Conservation (phyloP, 2,329 filamentous ascomycete genomes). For the Cercospora brassicicola region DNA sequence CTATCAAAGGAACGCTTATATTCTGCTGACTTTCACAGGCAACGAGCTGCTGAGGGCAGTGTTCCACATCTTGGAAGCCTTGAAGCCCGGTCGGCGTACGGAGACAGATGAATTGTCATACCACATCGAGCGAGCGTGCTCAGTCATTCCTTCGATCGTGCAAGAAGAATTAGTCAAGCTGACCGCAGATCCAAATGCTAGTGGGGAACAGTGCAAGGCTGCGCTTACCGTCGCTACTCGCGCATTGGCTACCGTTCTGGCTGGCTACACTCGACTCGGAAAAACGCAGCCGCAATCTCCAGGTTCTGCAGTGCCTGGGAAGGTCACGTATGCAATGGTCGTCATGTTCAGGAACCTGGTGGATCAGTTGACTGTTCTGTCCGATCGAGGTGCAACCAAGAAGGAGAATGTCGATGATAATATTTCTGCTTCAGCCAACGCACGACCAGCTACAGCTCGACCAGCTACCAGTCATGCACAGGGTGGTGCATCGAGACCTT, state of each 20-base stretch:
- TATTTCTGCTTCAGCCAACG: neutral
- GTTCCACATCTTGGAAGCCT: slow-evolving; percentile 31
- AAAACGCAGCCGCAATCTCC: slow-evolving; percentile 10
- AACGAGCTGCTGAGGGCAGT: slow-evolving; percentile 33
- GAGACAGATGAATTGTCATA: slow-evolving; percentile 30
- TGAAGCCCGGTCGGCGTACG: slow-evolving; percentile 23
- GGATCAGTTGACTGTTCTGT: slow-evolving; percentile 28
- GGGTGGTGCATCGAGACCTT: neutral
- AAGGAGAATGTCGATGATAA: neutral
- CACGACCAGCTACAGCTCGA: slow-evolving; percentile 4
- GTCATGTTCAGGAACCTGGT: slow-evolving; percentile 44
- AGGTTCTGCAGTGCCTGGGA: slow-evolving; percentile 22
- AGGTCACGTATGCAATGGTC: slow-evolving; percentile 35
- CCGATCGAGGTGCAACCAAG: slow-evolving; percentile 27
- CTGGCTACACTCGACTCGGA: slow-evolving; percentile 28
- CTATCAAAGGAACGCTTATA: neutral
- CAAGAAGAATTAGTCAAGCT: slow-evolving; percentile 19
- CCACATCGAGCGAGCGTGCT: slow-evolving; percentile 31
- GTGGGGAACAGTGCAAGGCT: slow-evolving; percentile 18
- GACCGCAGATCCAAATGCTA: slow-evolving; percentile 1
- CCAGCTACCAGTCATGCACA: neutral
- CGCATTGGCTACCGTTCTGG: slow-evolving; percentile 28
- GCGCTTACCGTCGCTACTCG: slow-evolving; percentile 29
- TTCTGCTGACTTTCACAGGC: slow-evolving; percentile 23
- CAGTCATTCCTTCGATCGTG: slow-evolving; percentile 29